phyloP scores from a whole-genome alignment of 148 eudicot species.

The Camellia granthamiana region DNA sequence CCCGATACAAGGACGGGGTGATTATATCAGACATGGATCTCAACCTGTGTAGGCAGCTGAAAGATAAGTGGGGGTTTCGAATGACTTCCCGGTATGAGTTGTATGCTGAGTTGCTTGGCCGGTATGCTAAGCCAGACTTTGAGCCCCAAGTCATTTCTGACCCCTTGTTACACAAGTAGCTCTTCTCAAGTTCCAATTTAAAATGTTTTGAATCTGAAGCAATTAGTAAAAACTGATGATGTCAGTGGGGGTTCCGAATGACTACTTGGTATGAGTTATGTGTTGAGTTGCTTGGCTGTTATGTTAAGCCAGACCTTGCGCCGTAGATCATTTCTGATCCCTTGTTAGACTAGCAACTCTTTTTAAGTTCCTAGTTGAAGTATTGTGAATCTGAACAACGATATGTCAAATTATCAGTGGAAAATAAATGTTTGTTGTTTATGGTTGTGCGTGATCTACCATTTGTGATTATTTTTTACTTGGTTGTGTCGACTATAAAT shows the following conservation, averaged over 20 bases:
- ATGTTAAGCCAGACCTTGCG: conserved; percentile 67
- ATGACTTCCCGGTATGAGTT: conserved; percentile 88
- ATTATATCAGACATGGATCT: conserved; percentile 92
- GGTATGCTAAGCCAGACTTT: conserved; percentile 64
- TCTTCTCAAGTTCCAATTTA: neutral
- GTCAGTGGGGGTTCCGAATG: conserved; percentile 90
- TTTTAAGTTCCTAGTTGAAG: neutral
- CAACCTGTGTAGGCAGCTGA: conserved; percentile 86
- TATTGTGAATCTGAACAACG: conserved; percentile 5
- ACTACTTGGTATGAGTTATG: conserved; percentile 80
- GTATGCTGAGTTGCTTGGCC: conserved; percentile 70
- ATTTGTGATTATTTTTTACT: neutral
- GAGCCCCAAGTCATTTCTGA: conserved; percentile 86
- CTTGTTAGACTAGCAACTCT: conserved; percentile 47
- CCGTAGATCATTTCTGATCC: conserved; percentile 91
- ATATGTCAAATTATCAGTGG: neutral
- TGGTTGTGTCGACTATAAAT: neutral
- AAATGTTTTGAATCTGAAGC: conserved; percentile 7
- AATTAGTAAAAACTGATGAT: neutral
- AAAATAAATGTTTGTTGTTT: conserved; percentile 12
- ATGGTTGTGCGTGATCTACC: neutral
- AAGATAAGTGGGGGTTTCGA: conserved; percentile 95
- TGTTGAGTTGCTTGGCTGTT: conserved; percentile 65
- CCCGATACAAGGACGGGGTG: conserved; percentile 75
- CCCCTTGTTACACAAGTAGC: conserved; percentile 65